Evolutionary conservation across 495 filamentous ascomycete species (phyloP).

Genomic region (Astrothelium macrocarpum): DNA sequence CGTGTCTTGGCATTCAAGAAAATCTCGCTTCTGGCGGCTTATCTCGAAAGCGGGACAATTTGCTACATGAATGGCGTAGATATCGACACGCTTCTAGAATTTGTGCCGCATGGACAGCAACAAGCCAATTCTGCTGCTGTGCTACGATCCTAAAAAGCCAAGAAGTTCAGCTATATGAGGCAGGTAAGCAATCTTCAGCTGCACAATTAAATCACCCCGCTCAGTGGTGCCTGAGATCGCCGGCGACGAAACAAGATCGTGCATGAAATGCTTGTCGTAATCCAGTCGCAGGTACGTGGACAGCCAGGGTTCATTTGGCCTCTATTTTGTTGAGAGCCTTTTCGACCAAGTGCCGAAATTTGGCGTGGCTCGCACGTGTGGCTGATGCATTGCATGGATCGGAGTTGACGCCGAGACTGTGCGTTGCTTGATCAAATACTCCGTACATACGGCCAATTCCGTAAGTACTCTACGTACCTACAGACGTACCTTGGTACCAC

Average conservation of each 20-base stretch:
- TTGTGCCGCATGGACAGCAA: no score
- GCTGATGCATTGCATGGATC: background rate
- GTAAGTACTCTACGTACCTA: background rate
- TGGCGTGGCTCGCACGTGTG: background rate
- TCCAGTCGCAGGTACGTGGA: background rate
- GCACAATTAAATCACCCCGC: no score
- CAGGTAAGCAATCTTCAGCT: no score
- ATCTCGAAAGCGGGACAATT: no score
- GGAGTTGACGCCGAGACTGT: conserved; percentile 1
- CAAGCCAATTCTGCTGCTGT: no score
- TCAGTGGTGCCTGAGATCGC: background rate
- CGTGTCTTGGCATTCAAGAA: background rate
- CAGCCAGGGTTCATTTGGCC: background rate
- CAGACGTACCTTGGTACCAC: background rate
- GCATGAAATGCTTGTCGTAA: background rate
- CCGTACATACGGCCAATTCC: no score
- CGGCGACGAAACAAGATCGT: no score
- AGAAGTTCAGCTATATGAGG: no score
- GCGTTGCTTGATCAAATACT: no score
- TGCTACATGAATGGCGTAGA: no score
- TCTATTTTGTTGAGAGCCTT: background rate
- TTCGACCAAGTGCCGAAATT: background rate
- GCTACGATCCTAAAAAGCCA: background rate
- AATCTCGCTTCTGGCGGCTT: background rate
- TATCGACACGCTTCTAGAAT: no score